These are phyloP conservation scores for Penicillium olsonii DNA, from an alignment of 2,329 filamentous ascomycete genomes.

Conservation along the genomic window DNA sequence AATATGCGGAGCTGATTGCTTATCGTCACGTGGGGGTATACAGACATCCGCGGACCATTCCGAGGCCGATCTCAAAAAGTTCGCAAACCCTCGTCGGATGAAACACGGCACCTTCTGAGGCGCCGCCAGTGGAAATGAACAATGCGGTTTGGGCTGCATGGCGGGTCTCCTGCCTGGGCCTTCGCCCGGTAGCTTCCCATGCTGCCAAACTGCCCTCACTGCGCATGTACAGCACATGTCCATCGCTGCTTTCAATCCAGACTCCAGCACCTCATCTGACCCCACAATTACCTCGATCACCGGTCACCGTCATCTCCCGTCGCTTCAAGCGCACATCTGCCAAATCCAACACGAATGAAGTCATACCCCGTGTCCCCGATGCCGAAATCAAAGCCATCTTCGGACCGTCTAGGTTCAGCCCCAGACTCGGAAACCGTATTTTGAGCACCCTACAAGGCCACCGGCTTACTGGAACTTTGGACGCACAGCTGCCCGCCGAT, in stretches of 20 bases:
- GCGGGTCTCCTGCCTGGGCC: conserved; percentile 42
- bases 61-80: conserved; percentile 22
- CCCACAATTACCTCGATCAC: not conserved
- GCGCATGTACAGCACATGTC: conserved; percentile 18
- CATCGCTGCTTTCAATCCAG: conserved; percentile 8
- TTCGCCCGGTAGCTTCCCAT: conserved; percentile 28
- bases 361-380: conserved; percentile 30
- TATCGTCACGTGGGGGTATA: not conserved
- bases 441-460: conserved; percentile 46
- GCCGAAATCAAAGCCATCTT: conserved; percentile 40
- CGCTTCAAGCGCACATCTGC: conserved; percentile 26
- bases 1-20: not conserved
- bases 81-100: conserved; percentile 6
- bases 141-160: conserved; percentile 45
- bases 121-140: conserved; percentile 40
- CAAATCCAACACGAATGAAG: conserved; percentile 12
- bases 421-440: conserved; percentile 38
- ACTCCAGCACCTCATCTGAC: not conserved
- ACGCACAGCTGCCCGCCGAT: conserved; percentile 45
- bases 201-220: conserved; percentile 27
- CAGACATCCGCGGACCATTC: conserved; percentile 1
- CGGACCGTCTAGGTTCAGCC: conserved; percentile 30
- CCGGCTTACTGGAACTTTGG: conserved; percentile 47
- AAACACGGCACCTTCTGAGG: not conserved
- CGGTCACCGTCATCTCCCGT: conserved; percentile 7